Conservation (phyloP, 2,329 filamentous ascomycete genomes). For the Dothistroma septosporum region DNA sequence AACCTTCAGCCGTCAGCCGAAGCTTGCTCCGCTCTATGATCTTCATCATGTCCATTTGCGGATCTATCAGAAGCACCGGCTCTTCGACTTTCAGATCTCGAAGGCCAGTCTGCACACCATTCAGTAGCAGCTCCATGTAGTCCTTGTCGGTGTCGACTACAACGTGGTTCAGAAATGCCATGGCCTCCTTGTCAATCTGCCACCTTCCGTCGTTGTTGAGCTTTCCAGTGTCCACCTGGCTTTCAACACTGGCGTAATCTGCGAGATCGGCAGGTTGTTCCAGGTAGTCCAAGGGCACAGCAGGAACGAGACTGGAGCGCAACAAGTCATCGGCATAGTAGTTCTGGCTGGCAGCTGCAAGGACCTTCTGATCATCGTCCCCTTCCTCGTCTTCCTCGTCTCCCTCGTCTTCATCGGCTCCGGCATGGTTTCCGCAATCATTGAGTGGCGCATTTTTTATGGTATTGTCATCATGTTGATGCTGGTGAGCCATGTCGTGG, state of each 20-base stretch:
- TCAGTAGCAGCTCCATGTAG: background rate
- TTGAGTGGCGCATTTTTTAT: background rate
- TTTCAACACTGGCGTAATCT: background rate
- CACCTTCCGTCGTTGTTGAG: slow-evolving; percentile 21
- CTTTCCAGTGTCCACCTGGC: background rate
- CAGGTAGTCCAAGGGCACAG: background rate
- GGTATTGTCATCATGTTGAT: background rate
- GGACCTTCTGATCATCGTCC: background rate
- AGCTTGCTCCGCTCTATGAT: slow-evolving; percentile 34
- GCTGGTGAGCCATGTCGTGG: background rate
- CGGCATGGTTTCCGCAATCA: background rate
- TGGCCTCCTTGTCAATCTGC: slow-evolving; percentile 29
- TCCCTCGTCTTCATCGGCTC: background rate
- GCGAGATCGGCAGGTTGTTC: slow-evolving; percentile 9
- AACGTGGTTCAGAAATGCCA: slow-evolving; percentile 17
- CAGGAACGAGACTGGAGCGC: background rate
- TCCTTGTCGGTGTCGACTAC: background rate
- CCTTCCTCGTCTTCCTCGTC: slow-evolving; percentile 3
- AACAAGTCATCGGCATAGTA: slow-evolving; percentile 11
- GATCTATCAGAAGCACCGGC: slow-evolving; percentile 45
- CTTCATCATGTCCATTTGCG: slow-evolving; percentile 42
- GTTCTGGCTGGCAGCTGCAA: slow-evolving; percentile 4
- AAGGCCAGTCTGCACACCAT: background rate
- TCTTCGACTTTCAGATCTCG: slow-evolving; percentile 40
- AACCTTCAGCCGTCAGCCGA: slow-evolving; percentile 9